phyloP scores from a whole-genome alignment of 1,284 basidiomycete species.

The Pseudozyma sp. region DNA sequence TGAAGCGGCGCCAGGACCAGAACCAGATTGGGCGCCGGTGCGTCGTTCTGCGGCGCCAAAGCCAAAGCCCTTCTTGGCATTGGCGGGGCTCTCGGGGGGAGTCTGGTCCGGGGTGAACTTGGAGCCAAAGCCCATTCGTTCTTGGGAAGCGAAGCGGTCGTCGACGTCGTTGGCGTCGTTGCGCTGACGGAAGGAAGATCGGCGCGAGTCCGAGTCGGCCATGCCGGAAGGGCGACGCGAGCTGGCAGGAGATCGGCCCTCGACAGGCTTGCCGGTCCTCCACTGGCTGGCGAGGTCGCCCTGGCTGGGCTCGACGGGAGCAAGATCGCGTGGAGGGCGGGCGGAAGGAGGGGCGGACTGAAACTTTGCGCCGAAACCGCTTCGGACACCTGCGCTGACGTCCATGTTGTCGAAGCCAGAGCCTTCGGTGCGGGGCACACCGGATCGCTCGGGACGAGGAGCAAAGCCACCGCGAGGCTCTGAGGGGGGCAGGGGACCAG shows the following conservation, averaged over 20 bases:
- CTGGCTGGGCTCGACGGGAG: slow-evolving; percentile 55
- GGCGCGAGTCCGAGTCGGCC: slow-evolving; percentile 33
- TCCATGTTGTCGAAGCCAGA: slow-evolving; percentile 66
- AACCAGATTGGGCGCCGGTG: slow-evolving; percentile 16
- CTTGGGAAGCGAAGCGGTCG: slow-evolving; percentile 56
- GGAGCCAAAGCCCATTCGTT: slow-evolving; percentile 65
- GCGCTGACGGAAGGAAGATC: slow-evolving; percentile 35
- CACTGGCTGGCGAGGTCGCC: slow-evolving; percentile 64
- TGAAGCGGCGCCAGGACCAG: slow-evolving; percentile 12
- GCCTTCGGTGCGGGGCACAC: slow-evolving; percentile 35
- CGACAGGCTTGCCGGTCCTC: slow-evolving; percentile 66
- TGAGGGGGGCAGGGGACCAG: slow-evolving; percentile 77
- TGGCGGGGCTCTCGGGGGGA: slow-evolving; percentile 54
- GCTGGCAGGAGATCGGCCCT: slow-evolving; percentile 40
- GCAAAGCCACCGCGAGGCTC: slow-evolving; percentile 51
- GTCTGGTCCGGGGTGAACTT: slow-evolving; percentile 59
- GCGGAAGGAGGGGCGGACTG: slow-evolving; percentile 38
- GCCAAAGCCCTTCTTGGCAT: slow-evolving; percentile 55
- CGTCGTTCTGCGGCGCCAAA: slow-evolving; percentile 51
- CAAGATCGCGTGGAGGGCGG: slow-evolving; percentile 50
- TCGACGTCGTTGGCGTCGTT: slow-evolving; percentile 60
- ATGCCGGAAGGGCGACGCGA: slow-evolving; percentile 42
- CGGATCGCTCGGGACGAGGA: slow-evolving; percentile 43
- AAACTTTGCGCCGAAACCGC: slow-evolving; percentile 65
- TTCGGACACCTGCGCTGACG: slow-evolving; percentile 57